Percentiles rank a stretch among this genome's conserved stretches.
These are phyloP conservation scores for Ogataea pini DNA, from an alignment of 805 yeast species.

Conservation along the genomic window DNA sequence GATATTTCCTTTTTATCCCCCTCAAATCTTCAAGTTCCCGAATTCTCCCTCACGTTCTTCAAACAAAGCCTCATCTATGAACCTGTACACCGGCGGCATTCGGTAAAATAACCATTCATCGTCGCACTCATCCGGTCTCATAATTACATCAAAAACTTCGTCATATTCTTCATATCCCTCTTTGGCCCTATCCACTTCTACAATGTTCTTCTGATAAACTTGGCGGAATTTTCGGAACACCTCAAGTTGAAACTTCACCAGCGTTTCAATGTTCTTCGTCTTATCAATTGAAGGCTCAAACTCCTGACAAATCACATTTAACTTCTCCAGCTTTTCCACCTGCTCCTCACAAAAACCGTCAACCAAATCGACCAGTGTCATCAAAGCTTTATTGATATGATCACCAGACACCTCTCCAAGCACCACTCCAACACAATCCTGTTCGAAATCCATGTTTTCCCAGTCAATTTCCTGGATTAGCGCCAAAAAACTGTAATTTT, in stretches of 20 bases:
- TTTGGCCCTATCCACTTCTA: not conserved
- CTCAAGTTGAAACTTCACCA: slow-evolving; percentile 23
- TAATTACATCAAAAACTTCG: slow-evolving; percentile 18
- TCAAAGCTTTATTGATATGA: slow-evolving; percentile 18
- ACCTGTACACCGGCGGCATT: slow-evolving; percentile 28
- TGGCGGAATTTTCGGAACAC: slow-evolving; percentile 15
- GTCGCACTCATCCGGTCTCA: slow-evolving; percentile 18
- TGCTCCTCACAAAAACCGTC: slow-evolving; percentile 15
- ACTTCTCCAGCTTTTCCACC: slow-evolving; percentile 12
- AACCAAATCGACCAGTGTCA: slow-evolving; percentile 16
- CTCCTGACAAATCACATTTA: slow-evolving; percentile 18
- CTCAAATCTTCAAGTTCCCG: slow-evolving; percentile 7
- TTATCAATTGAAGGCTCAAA: slow-evolving; percentile 22
- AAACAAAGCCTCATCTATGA: slow-evolving; percentile 12
- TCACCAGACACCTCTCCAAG: slow-evolving; percentile 16
- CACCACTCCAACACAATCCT: slow-evolving; percentile 16
- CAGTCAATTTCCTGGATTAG: slow-evolving; percentile 29
- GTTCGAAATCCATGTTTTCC: slow-evolving; percentile 31
- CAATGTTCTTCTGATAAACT: slow-evolving; percentile 5
- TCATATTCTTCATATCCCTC: slow-evolving; percentile 17
- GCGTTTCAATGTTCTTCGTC: slow-evolving; percentile 17
- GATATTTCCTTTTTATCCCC: not conserved
- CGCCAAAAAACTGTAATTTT: slow-evolving; percentile 37
- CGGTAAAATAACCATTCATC: slow-evolving; percentile 25
- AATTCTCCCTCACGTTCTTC: slow-evolving; percentile 6